phyloP scores from a whole-genome alignment of 768 basidiomycete genomes.

The Lactarius sanguifluus region DNA sequence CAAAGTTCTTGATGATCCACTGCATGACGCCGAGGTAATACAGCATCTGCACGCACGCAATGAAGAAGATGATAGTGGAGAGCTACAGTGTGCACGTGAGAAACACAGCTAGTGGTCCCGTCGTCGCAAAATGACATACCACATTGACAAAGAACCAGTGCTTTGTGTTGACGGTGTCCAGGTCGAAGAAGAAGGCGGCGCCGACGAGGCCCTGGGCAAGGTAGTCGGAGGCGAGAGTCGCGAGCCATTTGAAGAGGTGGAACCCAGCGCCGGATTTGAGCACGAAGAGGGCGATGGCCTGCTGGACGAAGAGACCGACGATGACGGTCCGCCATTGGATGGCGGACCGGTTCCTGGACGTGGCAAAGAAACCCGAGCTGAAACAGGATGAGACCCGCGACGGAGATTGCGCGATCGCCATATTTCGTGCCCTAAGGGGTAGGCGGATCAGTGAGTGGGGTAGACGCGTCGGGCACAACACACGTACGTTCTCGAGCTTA shows the following conservation, averaged over 20 bases:
- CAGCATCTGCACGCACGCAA: slow-evolving; percentile 89
- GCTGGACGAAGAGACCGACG: slow-evolving; percentile 82
- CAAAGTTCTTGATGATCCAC: slow-evolving; percentile 87
- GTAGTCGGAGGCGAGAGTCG: slow-evolving; percentile 78
- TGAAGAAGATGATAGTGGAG: slow-evolving; percentile 86
- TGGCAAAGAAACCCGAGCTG: slow-evolving; percentile 70
- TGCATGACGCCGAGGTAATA: slow-evolving; percentile 93
- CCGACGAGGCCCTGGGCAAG: slow-evolving; percentile 66
- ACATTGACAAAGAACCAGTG: slow-evolving; percentile 87
- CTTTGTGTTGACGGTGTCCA: slow-evolving; percentile 53
- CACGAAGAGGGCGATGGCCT: slow-evolving; percentile 85
- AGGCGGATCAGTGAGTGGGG: slow-evolving; percentile 13
- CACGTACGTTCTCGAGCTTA: slow-evolving; percentile 51
- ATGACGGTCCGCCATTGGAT: slow-evolving; percentile 89
- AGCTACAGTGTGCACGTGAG: slow-evolving; percentile 43
- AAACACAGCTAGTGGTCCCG: not conserved
- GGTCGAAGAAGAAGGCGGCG: slow-evolving; percentile 81
- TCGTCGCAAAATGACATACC: slow-evolving; percentile 40
- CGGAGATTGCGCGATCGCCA: slow-evolving; percentile 78
- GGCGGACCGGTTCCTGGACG: slow-evolving; percentile 59
- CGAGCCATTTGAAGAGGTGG: slow-evolving; percentile 81
- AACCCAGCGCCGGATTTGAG: slow-evolving; percentile 83
- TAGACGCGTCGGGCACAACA: not conserved
- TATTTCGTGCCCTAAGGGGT: slow-evolving; percentile 58
- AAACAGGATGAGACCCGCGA: slow-evolving; percentile 78